Conservation (phyloP, 2,329 filamentous ascomycete genomes). For the Colletotrichum sp. region DNA sequence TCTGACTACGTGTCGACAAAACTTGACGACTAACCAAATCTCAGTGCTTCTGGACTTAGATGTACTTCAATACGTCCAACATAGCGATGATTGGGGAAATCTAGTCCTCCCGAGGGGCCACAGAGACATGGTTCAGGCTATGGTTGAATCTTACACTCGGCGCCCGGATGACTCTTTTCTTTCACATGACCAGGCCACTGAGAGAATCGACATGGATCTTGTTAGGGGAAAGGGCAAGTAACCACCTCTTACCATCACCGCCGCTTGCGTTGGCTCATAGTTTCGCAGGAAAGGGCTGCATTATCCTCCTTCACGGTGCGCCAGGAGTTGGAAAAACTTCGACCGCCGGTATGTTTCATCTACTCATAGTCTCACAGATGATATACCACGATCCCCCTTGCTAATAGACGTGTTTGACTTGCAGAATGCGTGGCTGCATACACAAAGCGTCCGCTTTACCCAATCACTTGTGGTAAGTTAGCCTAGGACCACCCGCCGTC, state of each 20-base stretch:
- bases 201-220: constrained; percentile 27
- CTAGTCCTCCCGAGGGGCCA: constrained; percentile 32
- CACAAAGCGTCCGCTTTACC: constrained; percentile 26
- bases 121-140: constrained; percentile 30
- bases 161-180: background rate
- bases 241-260: background rate
- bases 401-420: background rate
- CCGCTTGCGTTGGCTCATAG: background rate
- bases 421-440: constrained; percentile 25
- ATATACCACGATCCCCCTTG: background rate
- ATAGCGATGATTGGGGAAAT: constrained; percentile 26
- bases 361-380: background rate
- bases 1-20: background rate
- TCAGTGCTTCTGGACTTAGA: constrained; percentile 22
- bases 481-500: background rate
- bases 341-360: background rate
- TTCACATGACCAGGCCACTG: background rate
- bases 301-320: constrained; percentile 9
- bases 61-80: constrained; percentile 11
- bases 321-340: constrained; percentile 3
- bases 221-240: constrained; percentile 32
- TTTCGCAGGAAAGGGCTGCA: background rate
- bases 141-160: constrained; percentile 29
- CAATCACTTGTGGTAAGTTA: constrained; percentile 23
- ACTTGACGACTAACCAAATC: background rate